Evolutionary conservation across 306 rosid genomes (phyloP).

Genomic region (Herpetospermum pedunculosum): DNA sequence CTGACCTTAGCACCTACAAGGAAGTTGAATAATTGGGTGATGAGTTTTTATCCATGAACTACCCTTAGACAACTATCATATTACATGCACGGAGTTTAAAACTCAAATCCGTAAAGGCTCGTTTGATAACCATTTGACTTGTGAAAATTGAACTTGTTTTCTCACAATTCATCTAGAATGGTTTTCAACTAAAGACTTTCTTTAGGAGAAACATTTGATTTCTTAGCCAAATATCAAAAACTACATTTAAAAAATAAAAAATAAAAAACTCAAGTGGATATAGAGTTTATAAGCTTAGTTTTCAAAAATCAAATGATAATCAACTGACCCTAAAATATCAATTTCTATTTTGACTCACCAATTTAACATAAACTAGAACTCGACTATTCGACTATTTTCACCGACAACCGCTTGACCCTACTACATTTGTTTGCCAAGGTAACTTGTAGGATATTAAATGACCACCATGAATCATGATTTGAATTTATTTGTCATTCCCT

Average conservation of each 20-base stretch:
- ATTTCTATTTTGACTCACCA: neutral
- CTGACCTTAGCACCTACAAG: conserved; percentile 60
- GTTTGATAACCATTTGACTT: neutral
- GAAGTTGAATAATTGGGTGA: neutral
- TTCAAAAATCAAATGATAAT: neutral
- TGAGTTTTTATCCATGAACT: neutral
- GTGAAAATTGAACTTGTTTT: neutral
- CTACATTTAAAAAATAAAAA: too few relatives aligned
- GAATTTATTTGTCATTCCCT: too few relatives aligned
- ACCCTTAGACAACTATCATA: neutral
- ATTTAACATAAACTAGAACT: neutral
- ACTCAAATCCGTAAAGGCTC: too few relatives aligned
- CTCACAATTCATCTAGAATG: neutral
- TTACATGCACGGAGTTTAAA: neutral
- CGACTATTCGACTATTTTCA: too few relatives aligned
- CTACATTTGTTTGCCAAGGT: too few relatives aligned
- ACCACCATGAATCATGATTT: too few relatives aligned
- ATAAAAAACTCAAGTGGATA: neutral
- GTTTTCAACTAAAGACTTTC: neutral
- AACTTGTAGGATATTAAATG: too few relatives aligned
- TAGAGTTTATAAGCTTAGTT: neutral
- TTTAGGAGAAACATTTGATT: too few relatives aligned
- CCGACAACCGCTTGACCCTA: too few relatives aligned
- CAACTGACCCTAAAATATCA: neutral
- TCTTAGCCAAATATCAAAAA: neutral